Evolutionary conservation across 495 filamentous ascomycete species (phyloP), one percentile per base, ranked within the genome.

Genomic region (Penicillium soppii): DNA sequence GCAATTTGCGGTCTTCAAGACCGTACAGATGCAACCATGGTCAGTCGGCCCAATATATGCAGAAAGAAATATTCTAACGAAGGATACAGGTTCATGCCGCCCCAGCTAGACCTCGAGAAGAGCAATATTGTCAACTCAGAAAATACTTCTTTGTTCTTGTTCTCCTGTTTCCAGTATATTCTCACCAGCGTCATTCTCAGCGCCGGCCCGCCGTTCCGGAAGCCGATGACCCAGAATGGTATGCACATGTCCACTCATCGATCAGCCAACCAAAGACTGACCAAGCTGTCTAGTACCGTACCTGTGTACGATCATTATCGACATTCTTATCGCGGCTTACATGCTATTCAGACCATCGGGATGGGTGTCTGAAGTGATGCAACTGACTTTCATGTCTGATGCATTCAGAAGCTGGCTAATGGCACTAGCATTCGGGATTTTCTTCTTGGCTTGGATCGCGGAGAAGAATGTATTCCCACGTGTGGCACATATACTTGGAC

Each of bases 111-210:
- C 58, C 75, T 77, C 8, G 81, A 92, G 7, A 85, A 91, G 49
- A 86, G 86, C 37, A 94, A 95, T 54, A 82, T 92, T 43, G 74
- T 82, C 47, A 97, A 97, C 59, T 96, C 91, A 10, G 86, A 97
- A 63, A 97, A 97, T 57, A 95, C 91, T 0, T 81, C 86, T 0
- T 72, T 99, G 15, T 99, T 97, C 70, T 70, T 97, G 38, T 73
- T 91, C 19, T 95, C 90, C 1, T 95, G 90, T 58, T 97, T 89
- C 62, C 92, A 97, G 67, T 99, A 99, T 68, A 92, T 94, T 33
- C 75, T 96, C 27, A 83, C 89, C 1, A 95, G 87, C 12, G 77
- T 97, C 48, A 87, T 97, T 12, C 76, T 97, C 12, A 96, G 87
- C 57, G 89, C 92, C 36, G 95, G 95, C 5, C 81, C 82, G 15